These are phyloP conservation scores for Meredithiella fracta DNA, from an alignment of 2,329 filamentous ascomycete species.

Conservation along the genomic window DNA sequence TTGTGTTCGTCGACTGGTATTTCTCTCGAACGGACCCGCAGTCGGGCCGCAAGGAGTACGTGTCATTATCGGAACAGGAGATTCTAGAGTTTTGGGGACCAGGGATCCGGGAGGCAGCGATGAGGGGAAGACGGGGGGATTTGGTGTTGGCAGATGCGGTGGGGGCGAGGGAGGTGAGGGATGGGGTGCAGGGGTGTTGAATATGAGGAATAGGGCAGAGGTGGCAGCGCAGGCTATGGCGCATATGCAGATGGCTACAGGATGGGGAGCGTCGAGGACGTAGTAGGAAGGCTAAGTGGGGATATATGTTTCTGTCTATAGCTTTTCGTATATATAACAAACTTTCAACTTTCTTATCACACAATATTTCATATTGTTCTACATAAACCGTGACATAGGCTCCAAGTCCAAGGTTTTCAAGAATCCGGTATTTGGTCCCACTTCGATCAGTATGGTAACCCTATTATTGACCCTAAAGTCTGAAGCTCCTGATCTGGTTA, in stretches of 20 bases:
- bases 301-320: too few relatives aligned
- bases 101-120: slow-evolving; percentile 41
- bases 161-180: slow-evolving; percentile 24
- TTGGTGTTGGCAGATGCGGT: slow-evolving; percentile 34
- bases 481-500: not conserved
- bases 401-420: too few relatives aligned
- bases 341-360: too few relatives aligned
- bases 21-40: slow-evolving; percentile 27
- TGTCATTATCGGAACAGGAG: slow-evolving; percentile 37
- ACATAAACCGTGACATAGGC: too few relatives aligned
- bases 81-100: slow-evolving; percentile 48
- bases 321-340: too few relatives aligned
- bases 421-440: too few relatives aligned
- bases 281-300: too few relatives aligned
- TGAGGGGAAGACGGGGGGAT: slow-evolving; percentile 38
- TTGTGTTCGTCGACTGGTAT: slow-evolving; percentile 44
- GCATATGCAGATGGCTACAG: slow-evolving; percentile 27
- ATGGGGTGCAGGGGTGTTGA: not conserved
- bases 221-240: slow-evolving; percentile 32
- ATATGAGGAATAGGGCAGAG: slow-evolving; percentile 19
- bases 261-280: not conserved
- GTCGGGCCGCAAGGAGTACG: slow-evolving; percentile 29
- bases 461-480: not conserved
- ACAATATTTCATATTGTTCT: too few relatives aligned
- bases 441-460: not conserved